Evolutionary conservation across 495 filamentous ascomycete species (phyloP).

Genomic region (Trichoderma erinaceum): DNA sequence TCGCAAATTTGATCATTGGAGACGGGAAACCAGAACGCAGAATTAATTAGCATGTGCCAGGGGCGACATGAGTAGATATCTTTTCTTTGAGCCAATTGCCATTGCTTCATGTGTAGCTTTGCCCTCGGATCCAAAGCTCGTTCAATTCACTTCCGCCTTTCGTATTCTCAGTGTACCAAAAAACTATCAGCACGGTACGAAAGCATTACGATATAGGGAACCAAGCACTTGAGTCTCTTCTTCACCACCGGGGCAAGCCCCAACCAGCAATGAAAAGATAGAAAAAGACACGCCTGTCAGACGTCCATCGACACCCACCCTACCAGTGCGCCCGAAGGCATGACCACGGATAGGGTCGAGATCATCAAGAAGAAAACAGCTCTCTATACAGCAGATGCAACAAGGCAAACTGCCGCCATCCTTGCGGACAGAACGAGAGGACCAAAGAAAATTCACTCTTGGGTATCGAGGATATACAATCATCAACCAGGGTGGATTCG

Average conservation of each 20-base stretch:
- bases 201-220: too few relatives aligned
- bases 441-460: conserved; percentile 49
- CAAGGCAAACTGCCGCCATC: conserved; percentile 33
- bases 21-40: too few relatives aligned
- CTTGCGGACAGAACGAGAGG: conserved; percentile 47
- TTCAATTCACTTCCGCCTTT: too few relatives aligned
- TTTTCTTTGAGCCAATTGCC: too few relatives aligned
- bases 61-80: too few relatives aligned
- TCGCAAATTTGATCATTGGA: too few relatives aligned
- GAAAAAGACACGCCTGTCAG: conserved; percentile 47
- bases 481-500: conserved; percentile 60
- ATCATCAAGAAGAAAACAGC: conserved; percentile 39
- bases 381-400: conserved; percentile 8
- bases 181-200: too few relatives aligned
- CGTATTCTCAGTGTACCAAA: too few relatives aligned
- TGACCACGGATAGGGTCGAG: conserved; percentile 49
- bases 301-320: conserved; percentile 59
- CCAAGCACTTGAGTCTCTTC: conserved; percentile 30
- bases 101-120: too few relatives aligned
- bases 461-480: conserved; percentile 52
- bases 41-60: too few relatives aligned
- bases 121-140: too few relatives aligned
- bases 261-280: conserved; percentile 43
- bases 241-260: conserved; percentile 34
- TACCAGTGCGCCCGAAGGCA: conserved; percentile 49